Evolutionary conservation across 768 basidiomycete species (phyloP), one percentile per base, ranked within the genome.

Genomic region (Serendipita sp.): DNA sequence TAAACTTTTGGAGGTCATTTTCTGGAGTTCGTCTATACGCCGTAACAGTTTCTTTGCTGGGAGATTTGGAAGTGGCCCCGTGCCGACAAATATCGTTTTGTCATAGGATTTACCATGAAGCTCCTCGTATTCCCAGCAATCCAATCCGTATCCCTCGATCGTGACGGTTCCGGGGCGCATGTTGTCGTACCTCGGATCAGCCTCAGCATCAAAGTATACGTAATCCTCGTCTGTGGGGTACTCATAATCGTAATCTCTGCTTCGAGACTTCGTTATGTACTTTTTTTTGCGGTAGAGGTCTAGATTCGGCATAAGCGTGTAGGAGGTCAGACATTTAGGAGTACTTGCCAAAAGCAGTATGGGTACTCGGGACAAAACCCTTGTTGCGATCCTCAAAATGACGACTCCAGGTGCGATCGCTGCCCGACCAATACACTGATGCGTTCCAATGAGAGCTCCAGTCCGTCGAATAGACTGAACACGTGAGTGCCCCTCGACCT

Each of bases 121-220:
- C 37, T 18, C 37, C 11, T 63, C 62, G 33, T 31, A 53, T 33
- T 63, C 62, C 62, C 62, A 63, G 2, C 33, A 52, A 11, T 63
- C 62, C 23, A 63, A 15, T 62, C 62, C 62, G 27, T 50, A 63
- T 23, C 62, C 62, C 34, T 63, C 62, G 18, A 63, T 44, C 15
- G 62, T 63, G 62, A 63, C 43, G 6, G 62, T 63, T 13, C 62
- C 62, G 8, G 62, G 62, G 50, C 23, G 29, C 8, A 63, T 44
- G 43, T 63, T 63, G n/a, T 63, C 43, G 43, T 45, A 63, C 23
- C 53, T 63, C 13, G 5, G 5, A 52, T 63, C 11, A 11, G 43
- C 46, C 43, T 63, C 62, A 13, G 13, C 5, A 44, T 63, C 62
- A 44, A 63, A 44, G 23, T 50, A 34, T 50, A 63, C 62, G 33